Conservation (phyloP, 768 basidiomycete species). For the Agaricus subrufescens region DNA sequence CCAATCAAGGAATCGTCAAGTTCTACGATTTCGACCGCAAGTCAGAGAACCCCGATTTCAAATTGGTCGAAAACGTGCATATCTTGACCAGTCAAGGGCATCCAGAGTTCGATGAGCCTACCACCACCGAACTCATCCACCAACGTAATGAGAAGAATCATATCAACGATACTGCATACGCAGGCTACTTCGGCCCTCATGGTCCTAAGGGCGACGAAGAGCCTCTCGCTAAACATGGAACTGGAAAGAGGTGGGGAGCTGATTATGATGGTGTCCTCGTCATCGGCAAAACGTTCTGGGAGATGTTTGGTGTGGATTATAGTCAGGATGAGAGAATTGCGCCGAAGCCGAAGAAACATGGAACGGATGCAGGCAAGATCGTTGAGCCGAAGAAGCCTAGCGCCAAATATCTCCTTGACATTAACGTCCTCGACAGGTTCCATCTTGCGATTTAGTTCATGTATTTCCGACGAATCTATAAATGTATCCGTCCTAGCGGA, state of each 20-base stretch:
- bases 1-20: constrained; percentile 72
- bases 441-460: no score
- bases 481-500: no score
- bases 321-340: constrained; percentile 16
- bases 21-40: constrained; percentile 20
- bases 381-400: no score
- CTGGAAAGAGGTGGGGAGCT: not conserved
- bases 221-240: not conserved
- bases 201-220: not conserved
- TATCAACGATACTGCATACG: not conserved
- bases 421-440: no score
- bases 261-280: not conserved
- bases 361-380: no score
- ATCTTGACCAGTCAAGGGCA: constrained; percentile 86
- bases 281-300: not conserved
- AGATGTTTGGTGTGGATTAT: constrained; percentile 56
- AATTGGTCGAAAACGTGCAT: constrained; percentile 44
- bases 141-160: not conserved
- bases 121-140: not conserved
- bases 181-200: not conserved
- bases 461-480: no score
- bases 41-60: not conserved
- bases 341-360: no score
- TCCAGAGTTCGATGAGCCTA: not conserved
- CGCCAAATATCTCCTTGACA: no score